Evolutionary conservation across 495 filamentous ascomycete species (phyloP).

Genomic region (Xylaria bambusicola): DNA sequence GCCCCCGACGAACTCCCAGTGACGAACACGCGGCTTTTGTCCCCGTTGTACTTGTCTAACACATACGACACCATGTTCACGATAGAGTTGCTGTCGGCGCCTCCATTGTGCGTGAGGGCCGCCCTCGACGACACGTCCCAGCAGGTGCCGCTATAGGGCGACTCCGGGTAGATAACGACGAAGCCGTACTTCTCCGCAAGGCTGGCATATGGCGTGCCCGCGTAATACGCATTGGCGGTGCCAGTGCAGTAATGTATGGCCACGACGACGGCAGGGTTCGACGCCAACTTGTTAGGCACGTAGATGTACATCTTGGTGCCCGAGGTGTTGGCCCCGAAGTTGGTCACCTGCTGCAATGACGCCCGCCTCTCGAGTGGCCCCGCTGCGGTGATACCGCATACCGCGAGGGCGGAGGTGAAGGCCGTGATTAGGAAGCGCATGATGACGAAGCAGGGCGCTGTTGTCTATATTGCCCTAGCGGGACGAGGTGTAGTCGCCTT

Average conservation of each 20-base stretch:
- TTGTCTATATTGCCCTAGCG: background rate
- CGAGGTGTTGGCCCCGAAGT: constrained; percentile 45
- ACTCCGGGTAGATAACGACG: constrained; percentile 58
- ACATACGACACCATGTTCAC: constrained; percentile 60
- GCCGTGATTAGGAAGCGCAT: constrained; percentile 5
- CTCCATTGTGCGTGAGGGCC: constrained; percentile 55
- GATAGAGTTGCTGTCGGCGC: constrained; percentile 58
- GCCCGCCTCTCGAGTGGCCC: constrained; percentile 22
- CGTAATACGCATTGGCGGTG: constrained; percentile 52
- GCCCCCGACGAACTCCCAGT: constrained; percentile 57
- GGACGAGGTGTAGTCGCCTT: background rate
- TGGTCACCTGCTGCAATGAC: constrained; percentile 37
- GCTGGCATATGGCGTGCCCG: constrained; percentile 46
- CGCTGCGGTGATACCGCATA: constrained; percentile 8
- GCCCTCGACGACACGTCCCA: constrained; percentile 58
- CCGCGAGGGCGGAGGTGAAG: background rate
- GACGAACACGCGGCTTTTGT: constrained; percentile 52
- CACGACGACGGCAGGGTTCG: constrained; percentile 51
- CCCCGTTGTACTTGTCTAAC: constrained; percentile 49
- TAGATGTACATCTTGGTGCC: constrained; percentile 46
- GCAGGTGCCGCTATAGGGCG: constrained; percentile 51
- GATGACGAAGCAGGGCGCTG: constrained; percentile 5
- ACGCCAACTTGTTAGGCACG: constrained; percentile 44
- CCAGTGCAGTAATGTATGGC: constrained; percentile 60
- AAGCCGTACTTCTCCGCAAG: constrained; percentile 57